These are phyloP conservation scores for slime mould (Dictyostelium discoideum) DNA, from an alignment of 78 protist species.

Conservation along the genomic window DNA sequence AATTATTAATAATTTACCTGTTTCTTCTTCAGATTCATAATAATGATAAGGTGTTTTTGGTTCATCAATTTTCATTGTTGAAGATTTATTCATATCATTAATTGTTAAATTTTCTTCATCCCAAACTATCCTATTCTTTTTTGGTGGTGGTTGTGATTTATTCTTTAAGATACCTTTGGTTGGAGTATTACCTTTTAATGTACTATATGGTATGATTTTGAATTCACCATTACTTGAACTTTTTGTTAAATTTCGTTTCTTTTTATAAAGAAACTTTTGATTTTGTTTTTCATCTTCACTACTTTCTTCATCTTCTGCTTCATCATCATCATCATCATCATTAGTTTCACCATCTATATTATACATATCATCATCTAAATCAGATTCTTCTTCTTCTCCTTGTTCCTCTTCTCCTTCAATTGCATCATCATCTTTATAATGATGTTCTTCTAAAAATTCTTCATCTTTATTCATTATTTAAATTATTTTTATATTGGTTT, in stretches of 20 bases:
- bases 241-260: background rate
- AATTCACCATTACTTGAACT: background rate
- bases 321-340: conserved; percentile 44
- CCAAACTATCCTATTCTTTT: conserved; percentile 65
- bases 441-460: conserved; percentile 1
- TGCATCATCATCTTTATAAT: background rate
- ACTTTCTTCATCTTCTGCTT: background rate
- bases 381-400: background rate
- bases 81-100: conserved; percentile 36
- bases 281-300: background rate
- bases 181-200: conserved; percentile 32
- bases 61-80: conserved; percentile 74
- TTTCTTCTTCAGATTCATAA: conserved; percentile 78
- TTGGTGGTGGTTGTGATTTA: conserved; percentile 34
- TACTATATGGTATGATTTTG: conserved; percentile 48
- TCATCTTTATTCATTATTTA: background rate
- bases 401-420: background rate
- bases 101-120: conserved; percentile 63
- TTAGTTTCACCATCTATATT: conserved; percentile 38
- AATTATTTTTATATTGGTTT: background rate
- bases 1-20: conserved; percentile 5
- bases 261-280: background rate
- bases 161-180: conserved; percentile 63
- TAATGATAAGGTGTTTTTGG: conserved; percentile 78
- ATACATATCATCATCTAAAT: conserved; percentile 44